Conservation (phyloP, 2,329 filamentous ascomycete species). For the Scedosporium boydii region DNA sequence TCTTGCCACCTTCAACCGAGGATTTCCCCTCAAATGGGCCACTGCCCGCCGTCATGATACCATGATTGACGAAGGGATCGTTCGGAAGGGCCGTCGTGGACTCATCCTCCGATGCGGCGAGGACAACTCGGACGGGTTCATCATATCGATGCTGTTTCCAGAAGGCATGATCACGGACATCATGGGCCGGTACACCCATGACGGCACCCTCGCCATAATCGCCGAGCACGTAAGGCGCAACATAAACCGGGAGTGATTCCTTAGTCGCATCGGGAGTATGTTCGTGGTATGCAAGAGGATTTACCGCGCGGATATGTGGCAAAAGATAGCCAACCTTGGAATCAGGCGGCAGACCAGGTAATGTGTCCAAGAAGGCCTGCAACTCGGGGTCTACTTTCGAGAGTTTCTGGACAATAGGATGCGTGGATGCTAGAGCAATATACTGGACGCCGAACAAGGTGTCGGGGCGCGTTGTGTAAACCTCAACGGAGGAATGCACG, state of each 20-base stretch:
- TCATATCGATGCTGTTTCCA: conserved; percentile 61
- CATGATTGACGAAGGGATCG: conserved; percentile 54
- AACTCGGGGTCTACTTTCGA: conserved; percentile 52
- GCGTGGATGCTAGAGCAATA: conserved; percentile 64
- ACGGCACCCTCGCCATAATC: conserved; percentile 82
- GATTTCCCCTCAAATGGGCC: conserved; percentile 54
- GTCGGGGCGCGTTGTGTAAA: conserved; percentile 79
- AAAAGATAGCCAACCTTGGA: conserved; percentile 62
- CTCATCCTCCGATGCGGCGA: conserved; percentile 42
- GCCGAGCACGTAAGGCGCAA: conserved; percentile 75
- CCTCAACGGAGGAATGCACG: conserved; percentile 45
- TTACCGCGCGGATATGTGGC: conserved; percentile 49
- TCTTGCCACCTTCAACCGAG: conserved; percentile 52
- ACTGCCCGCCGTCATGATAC: conserved; percentile 57
- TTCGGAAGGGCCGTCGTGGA: conserved; percentile 31
- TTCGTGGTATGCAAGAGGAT: conserved; percentile 52
- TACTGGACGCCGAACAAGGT: conserved; percentile 85
- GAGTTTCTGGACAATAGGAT: conserved; percentile 56
- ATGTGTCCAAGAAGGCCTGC: conserved; percentile 56
- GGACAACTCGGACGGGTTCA: conserved; percentile 52
- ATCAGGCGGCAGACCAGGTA: conserved; percentile 44
- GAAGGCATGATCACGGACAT: conserved; percentile 68
- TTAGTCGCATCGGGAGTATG: conserved; percentile 39
- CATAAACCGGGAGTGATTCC: conserved; percentile 61
- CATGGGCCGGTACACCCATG: conserved; percentile 87